Percentiles rank a stretch among this genome's conserved stretches.
Evolutionary conservation across 768 basidiomycete species (phyloP).

Genomic region (Phlegmacium glaucopus): DNA sequence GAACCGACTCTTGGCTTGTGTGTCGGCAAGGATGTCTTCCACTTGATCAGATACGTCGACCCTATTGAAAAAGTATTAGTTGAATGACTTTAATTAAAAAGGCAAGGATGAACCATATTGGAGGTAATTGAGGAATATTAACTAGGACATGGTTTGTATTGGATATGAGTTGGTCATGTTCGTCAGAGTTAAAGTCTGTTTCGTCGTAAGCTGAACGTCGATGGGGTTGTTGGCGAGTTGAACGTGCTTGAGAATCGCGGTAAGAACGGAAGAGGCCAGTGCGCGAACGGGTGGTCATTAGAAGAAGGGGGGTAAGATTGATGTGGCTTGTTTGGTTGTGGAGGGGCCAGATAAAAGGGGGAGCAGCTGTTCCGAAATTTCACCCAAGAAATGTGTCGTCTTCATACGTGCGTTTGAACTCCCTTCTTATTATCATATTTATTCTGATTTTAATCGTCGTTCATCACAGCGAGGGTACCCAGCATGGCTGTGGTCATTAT

Average conservation of each 20-base stretch:
- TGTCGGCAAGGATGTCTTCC: constrained; percentile 66
- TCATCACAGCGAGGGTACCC: constrained; percentile 61
- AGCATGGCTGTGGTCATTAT: constrained; percentile 81
- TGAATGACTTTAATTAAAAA: constrained; percentile 16
- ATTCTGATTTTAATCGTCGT: constrained; percentile 19
- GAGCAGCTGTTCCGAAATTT: background rate
- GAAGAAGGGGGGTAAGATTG: constrained; percentile 26
- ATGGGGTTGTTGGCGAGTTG: constrained; percentile 39
- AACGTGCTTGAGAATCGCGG: constrained; percentile 67
- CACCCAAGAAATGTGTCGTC: background rate
- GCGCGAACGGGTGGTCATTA: constrained; percentile 73
- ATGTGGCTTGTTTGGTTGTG: constrained; percentile 22
- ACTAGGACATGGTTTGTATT: constrained; percentile 42
- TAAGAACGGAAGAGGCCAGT: constrained; percentile 94
- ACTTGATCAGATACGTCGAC: constrained; percentile 92
- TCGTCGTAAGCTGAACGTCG: constrained; percentile 33
- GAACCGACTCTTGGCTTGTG: constrained; percentile 73
- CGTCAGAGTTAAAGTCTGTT: constrained; percentile 55
- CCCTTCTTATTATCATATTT: too few species aligned
- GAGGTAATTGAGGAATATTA: constrained; percentile 65
- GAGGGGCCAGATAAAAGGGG: constrained; percentile 15
- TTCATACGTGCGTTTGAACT: background rate
- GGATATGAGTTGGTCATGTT: constrained; percentile 64
- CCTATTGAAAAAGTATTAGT: constrained; percentile 44
- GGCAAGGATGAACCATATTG: constrained; percentile 64